Conservation (phyloP, 768 basidiomycete genomes). For the Daedalea quercina region DNA sequence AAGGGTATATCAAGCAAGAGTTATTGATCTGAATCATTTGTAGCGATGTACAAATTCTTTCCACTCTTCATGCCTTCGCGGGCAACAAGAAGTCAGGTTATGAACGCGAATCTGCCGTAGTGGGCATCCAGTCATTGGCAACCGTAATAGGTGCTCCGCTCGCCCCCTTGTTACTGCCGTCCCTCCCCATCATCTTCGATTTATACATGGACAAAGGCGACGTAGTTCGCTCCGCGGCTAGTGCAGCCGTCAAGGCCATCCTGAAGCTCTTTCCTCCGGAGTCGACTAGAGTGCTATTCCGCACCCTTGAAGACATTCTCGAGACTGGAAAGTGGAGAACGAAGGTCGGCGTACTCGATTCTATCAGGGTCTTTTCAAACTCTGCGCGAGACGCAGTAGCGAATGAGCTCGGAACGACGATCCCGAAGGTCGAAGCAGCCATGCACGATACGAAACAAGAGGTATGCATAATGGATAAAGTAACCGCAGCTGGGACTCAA, state of each 20-base stretch:
- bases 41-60: conserved; percentile 59
- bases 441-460: conserved; percentile 98
- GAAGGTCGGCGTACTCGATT: conserved; percentile 90
- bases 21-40: not conserved
- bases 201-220: conserved; percentile 93
- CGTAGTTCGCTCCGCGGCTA: conserved; percentile 79
- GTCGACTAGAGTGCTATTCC: conserved; percentile 61
- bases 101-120: conserved; percentile 82
- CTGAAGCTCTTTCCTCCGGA: conserved; percentile 83
- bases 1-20: conserved; percentile 4
- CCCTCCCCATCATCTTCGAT: conserved; percentile 73
- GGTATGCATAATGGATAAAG: conserved; percentile 37
- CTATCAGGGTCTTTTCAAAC: conserved; percentile 68
- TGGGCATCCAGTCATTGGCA: conserved; percentile 73
- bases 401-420: conserved; percentile 69
- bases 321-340: conserved; percentile 89
- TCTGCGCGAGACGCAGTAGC: conserved; percentile 72
- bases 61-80: conserved; percentile 60
- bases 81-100: conserved; percentile 83
- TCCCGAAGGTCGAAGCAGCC: conserved; percentile 81
- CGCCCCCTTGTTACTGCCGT: conserved; percentile 71
- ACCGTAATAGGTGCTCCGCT: conserved; percentile 59
- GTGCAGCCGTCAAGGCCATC: conserved; percentile 74
- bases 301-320: conserved; percentile 63
- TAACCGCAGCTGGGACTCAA: too few relatives aligned